A percentile compares a stretch with the other conserved stretches of the same genome.
Conservation (phyloP, 306 rosid genomes). For the Urtica urens region DNA sequence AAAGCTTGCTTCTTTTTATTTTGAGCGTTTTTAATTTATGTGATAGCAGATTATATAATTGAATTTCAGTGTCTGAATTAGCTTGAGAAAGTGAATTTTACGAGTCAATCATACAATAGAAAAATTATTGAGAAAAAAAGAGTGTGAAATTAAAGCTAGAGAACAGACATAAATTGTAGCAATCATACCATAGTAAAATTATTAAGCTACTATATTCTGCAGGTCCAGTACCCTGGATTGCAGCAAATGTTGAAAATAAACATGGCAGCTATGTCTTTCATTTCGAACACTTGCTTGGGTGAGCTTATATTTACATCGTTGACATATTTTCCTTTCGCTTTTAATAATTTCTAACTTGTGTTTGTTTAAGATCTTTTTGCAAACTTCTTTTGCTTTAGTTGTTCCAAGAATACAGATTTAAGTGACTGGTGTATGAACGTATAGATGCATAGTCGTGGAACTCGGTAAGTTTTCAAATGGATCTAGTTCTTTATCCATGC, state of each 20-base stretch:
- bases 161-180: no score
- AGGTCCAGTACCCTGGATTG: conserved; percentile 93
- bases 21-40: no score
- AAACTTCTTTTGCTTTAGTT: conserved; percentile 33
- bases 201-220: conserved; percentile 21
- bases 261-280: conserved; percentile 56
- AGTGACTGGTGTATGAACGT: conserved; percentile 59
- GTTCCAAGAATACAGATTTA: conserved; percentile 72
- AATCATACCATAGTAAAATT: no score
- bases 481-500: conserved; percentile 1
- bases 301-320: conserved; percentile 13
- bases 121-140: no score
- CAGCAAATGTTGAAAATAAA: conserved; percentile 64
- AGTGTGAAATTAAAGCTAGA: no score
- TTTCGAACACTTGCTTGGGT: conserved; percentile 64
- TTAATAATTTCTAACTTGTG: neutral
- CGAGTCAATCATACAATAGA: no score
- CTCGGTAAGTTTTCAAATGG: conserved; percentile 50
- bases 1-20: no score
- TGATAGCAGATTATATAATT: no score
- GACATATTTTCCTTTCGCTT: neutral
- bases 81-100: no score
- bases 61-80: no score
- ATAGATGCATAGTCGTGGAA: conserved; percentile 44
- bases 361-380: conserved; percentile 5